Base-by-base conservation (phyloP, 306 rosid species). In the Lathyrus oleraceus region DNA sequence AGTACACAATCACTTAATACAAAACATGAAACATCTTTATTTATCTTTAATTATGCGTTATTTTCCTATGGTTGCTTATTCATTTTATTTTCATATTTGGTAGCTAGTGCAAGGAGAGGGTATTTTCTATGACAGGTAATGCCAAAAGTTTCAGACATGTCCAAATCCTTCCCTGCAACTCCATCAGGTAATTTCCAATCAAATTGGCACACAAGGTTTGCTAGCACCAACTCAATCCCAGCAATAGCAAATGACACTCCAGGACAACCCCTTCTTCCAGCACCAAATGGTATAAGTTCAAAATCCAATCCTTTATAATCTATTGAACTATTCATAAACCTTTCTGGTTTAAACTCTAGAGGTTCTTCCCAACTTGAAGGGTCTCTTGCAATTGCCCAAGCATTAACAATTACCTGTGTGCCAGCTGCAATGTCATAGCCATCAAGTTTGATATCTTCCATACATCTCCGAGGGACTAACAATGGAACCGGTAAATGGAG, bases 341-440 rank as follows among this genome's bases (percentile, higher is more conserved):
- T 77, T 35, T 77, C 81, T n/a, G 81, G 81, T 32, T 54, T 63
- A 47, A 77, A 77, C 44, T 70, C 76, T 0, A 40, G 53, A 62
- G 81, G 81, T 8, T 53, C 51, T 4, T 77, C 53, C 81, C 81
- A 77, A 21, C 3, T 70, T 3, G 52, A 62, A 53, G 81, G 53
- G 12, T 77, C 81, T 54, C 71, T 63, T 20, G 25, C 67, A 77
- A 77, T 53, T 0, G 52, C 72, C 71, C 71, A 77, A 3, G 66
- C 67, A 61, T 70, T 77, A 2, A 51, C 2, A 0, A 51, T 19
- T 9, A 51, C 58, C 2, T 9, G 28, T 19, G 58, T 51, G 0
- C 58, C 58, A 19, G 67, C 67, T 52, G 8, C 81, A 28, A 76
- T 76, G 43, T 69, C 76, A 53, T 69, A 70, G 5, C 71, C 76